These are phyloP conservation scores for Kwoniella pini DNA, from an alignment of 768 basidiomycete genomes.

Conservation along the genomic window DNA sequence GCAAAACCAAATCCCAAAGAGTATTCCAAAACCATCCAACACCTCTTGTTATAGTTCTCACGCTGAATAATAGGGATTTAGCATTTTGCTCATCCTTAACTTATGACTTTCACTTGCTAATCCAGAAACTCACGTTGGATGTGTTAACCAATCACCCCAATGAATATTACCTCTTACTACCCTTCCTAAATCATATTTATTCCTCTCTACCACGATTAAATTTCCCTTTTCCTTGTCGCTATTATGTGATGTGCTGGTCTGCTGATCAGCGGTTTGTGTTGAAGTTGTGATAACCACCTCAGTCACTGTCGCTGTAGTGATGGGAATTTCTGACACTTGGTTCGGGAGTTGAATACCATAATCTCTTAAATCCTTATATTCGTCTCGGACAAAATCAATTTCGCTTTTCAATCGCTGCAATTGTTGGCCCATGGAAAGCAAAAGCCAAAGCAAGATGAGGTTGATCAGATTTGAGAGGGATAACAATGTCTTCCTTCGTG, in stretches of 20 bases:
- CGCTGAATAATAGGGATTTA: too few relatives aligned
- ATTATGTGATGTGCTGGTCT: too few relatives aligned
- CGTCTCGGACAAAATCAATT: conserved; percentile 38
- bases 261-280: background rate
- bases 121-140: conserved; percentile 47
- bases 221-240: background rate
- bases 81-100: too few relatives aligned
- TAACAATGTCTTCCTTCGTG: conserved; percentile 10
- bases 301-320: background rate
- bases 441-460: conserved; percentile 35
- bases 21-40: too few relatives aligned
- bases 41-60: background rate
- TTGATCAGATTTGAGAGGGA: conserved; percentile 36
- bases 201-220: background rate
- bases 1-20: too few relatives aligned
- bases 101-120: too few relatives aligned
- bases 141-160: conserved; percentile 24
- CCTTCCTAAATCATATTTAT: conserved; percentile 13
- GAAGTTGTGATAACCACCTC: background rate
- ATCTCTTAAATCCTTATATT: conserved; percentile 35
- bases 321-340: background rate
- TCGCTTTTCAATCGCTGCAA: conserved; percentile 37
- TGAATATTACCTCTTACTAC: conserved; percentile 24
- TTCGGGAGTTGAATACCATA: conserved; percentile 13
- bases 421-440: conserved; percentile 40